Base-by-base conservation (phyloP, 768 basidiomycete species). In the Lactarius evosmus region DNA sequence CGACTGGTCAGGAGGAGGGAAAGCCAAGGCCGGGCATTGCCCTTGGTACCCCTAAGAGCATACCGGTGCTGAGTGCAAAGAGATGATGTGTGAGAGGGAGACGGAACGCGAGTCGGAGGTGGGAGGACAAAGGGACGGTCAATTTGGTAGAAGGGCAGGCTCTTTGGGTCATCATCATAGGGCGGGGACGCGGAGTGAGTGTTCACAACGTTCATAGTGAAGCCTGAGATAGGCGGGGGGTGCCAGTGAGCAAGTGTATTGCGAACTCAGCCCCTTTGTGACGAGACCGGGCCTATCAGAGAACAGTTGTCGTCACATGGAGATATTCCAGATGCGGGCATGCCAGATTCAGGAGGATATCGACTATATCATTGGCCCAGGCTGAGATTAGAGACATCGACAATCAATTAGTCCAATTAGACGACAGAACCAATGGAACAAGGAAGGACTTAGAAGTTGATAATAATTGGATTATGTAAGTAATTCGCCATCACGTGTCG, bases 11-110 rank as follows among this genome's bases (percentile, higher is more conserved):
- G 70, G 38, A 72, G 72, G 11, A 85, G 73, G 19, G 76, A 74
- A 12, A 85, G 76, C 79, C 83, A 86, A 50, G 80, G 75, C 53
- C 73, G 73, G 33, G 77, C 78, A 30, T 70, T 81, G 72, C 62
- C 71, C 58, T 40, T 55, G 34, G 30, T 25, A 27, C 76, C 78
- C 58, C 82, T 78, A 7, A 86, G 75, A 8, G 77, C 75, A 53
- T 75, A 76, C 16, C 69, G 72, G 63, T 82, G 79, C 56, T 79
- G 77, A 22, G 50, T 63, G 58, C 38, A 44, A 25, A 22, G 17
- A 7, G 34, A 27, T 22, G 66, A 62, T 5, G 51, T n/a, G 9
- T 17, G 7, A 25, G 25, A 52, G 14, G 27, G 40, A 9, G 44
- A 54, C 16, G 33, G 27, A 19, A 51, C 25, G 41, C 30, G 33